Evolutionary conservation across 768 basidiomycete genomes (phyloP), one percentile per base, ranked within the genome.

Genomic region (Boletus fagicola): DNA sequence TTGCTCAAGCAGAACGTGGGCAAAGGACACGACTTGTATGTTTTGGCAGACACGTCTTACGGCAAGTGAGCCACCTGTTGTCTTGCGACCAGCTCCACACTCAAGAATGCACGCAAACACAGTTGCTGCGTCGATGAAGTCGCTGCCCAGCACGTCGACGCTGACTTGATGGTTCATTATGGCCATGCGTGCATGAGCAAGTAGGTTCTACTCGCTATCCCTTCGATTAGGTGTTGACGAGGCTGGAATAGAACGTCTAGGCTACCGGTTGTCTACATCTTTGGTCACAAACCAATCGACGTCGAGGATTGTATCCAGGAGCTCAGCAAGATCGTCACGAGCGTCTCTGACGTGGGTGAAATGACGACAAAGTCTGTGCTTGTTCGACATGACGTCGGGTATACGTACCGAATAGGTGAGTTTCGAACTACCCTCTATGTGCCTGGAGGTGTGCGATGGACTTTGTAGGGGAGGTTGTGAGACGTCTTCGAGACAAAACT

Each of bases 1-100:
- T 68, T 74, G 5, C 78, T 99, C 36, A 90, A 87, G 66, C 67
- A 68, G 2, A 72, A 65, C 53, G 68, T 85, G 24, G 76, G 78
- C 45, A 49, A 62, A 1, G 69, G 48, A 20, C 76, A 76, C 50
- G 88, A 95, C 64, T 75, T 92, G 24, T 96, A 93, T 69, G 88
- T 97, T 5, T 80, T 98, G n/a, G 96, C 95, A 13, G 96, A 99
- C 73, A 98, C 95, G 22, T 96, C 95, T 5, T 98, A 98, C 72
- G 97, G 95, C 74, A 95, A 91, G 95, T 85, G 76, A 63, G 63
- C 20, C 10, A 36, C 53, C 5, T 22, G 16, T 47, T 5, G 22
- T 66, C 48, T 36, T 47, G 16, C 20, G 44, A 36, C 48, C n/a
- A 11, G 4, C 43, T 26, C 10, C 46, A 47, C 40, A 33, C 56